These are phyloP conservation scores for Mucor irregularis DNA, from an alignment of 371 early-diverging fungal species.

Conservation along the genomic window DNA sequence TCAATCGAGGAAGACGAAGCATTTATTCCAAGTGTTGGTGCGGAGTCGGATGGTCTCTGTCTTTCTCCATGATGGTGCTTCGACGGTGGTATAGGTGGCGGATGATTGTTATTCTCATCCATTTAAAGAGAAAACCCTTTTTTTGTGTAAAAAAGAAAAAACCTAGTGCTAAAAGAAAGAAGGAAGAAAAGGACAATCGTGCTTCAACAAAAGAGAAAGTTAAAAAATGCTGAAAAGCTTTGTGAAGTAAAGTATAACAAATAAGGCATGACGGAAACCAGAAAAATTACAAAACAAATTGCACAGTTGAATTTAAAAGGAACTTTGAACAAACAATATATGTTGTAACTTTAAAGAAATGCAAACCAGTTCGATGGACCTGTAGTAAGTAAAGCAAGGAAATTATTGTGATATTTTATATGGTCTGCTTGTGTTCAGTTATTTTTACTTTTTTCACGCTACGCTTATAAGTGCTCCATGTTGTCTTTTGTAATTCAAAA, in stretches of 20 bases:
- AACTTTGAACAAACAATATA: slow-evolving; percentile 12
- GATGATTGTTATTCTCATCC: slow-evolving; percentile 13
- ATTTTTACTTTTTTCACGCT: no score
- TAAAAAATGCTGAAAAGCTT: no score
- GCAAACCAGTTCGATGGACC: no score
- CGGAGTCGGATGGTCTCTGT: not conserved
- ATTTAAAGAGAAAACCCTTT: not conserved
- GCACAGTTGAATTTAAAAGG: slow-evolving; percentile 26
- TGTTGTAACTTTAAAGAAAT: slow-evolving; percentile 6
- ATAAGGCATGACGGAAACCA: no score
- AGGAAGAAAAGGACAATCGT: not conserved
- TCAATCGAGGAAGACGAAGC: not conserved
- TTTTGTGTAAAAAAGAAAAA: not conserved
- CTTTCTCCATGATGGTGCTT: not conserved
- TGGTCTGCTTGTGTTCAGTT: no score
- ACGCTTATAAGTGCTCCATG: no score
- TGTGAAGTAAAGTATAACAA: not conserved
- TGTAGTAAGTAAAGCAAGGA: no score
- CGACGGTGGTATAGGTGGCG: not conserved
- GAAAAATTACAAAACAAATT: not conserved
- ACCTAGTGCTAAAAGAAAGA: not conserved
- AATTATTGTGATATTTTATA: no score
- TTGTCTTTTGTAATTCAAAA: no score
- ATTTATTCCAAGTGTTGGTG: not conserved
- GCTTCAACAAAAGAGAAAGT: not conserved